Base-by-base conservation (phyloP, 1,284 basidiomycete genomes). In the Leccinum subfulvum region DNA sequence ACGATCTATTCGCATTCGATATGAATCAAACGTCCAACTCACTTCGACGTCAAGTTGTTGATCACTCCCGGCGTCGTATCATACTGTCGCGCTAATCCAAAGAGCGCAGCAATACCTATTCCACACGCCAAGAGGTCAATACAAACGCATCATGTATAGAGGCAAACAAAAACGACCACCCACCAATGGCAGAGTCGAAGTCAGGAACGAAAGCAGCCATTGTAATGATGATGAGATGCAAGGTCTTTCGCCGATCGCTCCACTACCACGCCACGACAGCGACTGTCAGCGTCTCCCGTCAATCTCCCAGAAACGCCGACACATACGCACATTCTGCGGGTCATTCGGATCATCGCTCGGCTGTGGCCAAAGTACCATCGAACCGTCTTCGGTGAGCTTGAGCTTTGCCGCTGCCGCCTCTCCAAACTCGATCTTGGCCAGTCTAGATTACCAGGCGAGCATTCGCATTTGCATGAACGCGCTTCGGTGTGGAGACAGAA, bases 31-130 rank as follows among this genome's bases (percentile, higher is more conserved):
- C 53, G n/a, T 33, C 2, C 10, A 28, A 53, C 74, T 79, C 51
- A 81, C 82, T 82, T 83, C 35, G 82, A 82, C 49, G 82, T 84
- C 60, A 85, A 60, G 66, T 84, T 79, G 66, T 86, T 87, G 68
- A 87, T 84, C 3, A 78, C 77, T 6, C 78, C 80, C 0, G 83
- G 77, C 0, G 83, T 85, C 6, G 86, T 85, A n/a, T 81, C 55
- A 65, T 76, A 87, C 61, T 83, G 77, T 8, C 69, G 65, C 1
- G 85, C 83, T 6, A 87, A 74, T 3, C 76, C 76, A 64, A 87
- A 87, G 8, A 87, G 75, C 1, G 75, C 71, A n/a, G 84, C 82
- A 59, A 85, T 85, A 64, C 82, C 82, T 83, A 57, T 60, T 35
- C 18, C 56, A 54, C n/a, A 52, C 21, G 16, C 7, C 11, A 16